Evolutionary conservation across 1,284 basidiomycete genomes (phyloP).

Genomic region (Boletus subluridellus): DNA sequence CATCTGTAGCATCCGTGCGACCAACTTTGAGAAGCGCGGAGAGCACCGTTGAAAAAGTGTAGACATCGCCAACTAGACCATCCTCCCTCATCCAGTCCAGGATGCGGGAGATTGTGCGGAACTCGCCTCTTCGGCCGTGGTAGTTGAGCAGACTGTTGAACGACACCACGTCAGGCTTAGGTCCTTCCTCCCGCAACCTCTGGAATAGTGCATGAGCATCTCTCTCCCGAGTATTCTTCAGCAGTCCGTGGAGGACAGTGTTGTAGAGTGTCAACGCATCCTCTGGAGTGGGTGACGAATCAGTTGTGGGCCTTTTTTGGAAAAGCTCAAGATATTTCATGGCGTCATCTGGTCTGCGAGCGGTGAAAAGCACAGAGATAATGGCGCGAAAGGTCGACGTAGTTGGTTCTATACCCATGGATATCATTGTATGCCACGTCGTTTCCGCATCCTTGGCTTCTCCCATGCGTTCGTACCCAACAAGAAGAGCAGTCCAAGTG

Average conservation of each 20-base stretch:
- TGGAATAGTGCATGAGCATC: slow-evolving; percentile 49
- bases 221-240: slow-evolving; percentile 40
- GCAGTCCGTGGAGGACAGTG: slow-evolving; percentile 59
- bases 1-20: slow-evolving; percentile 60
- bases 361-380: slow-evolving; percentile 53
- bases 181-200: slow-evolving; percentile 49
- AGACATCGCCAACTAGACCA: slow-evolving; percentile 64
- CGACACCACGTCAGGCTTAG: slow-evolving; percentile 65
- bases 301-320: slow-evolving; percentile 32
- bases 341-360: slow-evolving; percentile 39
- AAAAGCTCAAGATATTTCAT: slow-evolving; percentile 48
- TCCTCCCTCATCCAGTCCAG: slow-evolving; percentile 54
- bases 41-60: slow-evolving; percentile 79
- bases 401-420: slow-evolving; percentile 51
- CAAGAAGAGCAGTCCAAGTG: slow-evolving; percentile 65
- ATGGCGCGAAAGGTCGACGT: slow-evolving; percentile 58
- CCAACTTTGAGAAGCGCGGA: slow-evolving; percentile 66
- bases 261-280: slow-evolving; percentile 54
- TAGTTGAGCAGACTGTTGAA: slow-evolving; percentile 76
- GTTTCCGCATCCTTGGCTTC: slow-evolving; percentile 46
- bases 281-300: slow-evolving; percentile 13
- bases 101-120: slow-evolving; percentile 52
- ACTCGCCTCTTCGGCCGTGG: slow-evolving; percentile 57
- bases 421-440: slow-evolving; percentile 60
- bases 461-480: slow-evolving; percentile 51